Base-by-base conservation (phyloP, 495 filamentous ascomycete genomes). In the Talaromyces stipitatus region DNA sequence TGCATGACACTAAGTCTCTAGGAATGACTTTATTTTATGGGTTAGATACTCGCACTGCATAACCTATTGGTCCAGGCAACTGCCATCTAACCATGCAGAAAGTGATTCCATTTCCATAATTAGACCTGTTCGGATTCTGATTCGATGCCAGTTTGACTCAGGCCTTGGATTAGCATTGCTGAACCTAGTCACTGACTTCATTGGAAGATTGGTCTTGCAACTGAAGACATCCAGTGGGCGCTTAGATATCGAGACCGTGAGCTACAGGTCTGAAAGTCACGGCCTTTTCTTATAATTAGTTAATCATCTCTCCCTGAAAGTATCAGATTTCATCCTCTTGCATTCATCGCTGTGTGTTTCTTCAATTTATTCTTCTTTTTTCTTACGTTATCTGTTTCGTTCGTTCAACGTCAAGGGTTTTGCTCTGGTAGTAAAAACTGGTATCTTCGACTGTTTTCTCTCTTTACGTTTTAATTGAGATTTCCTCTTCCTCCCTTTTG, bases 371-470 rank as follows among this genome's bases (percentile, higher is more conserved):
- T 28, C 30, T 51, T 30, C n/a, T 51, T 23, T 26, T 51, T 14
- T 24, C 45, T 48, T 23, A 30, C 48, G 30, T 9, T 20, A 18
- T 51, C 27, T 16, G 48, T 51, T 51, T 51, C 48, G 48, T 51
- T 51, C 48, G 26, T 51, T 51, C 11, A 9, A 22, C 14, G 36
- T 41, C 16, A 9, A 41, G n/a, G n/a, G 48, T 18, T 51, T 51
- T 51, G 48, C 48, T 51, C 48, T 51, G 48, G 48, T 23, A 51
- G 48, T 26, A 51, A n/a, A n/a, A 54, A 41, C 29, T 54, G 24
- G 27, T 53, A 18, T 33, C 50, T 53, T 51, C 20, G 29, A 30
- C 50, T 53, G 7, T 54, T 18, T 54, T 20, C 24, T 20, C 23
- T 10, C 20, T 38, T 23, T 38, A 30, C 30, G 18, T 38, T 54